Percentiles rank a stretch among this genome's conserved stretches.
phyloP scores from a whole-genome alignment of 306 rosid species.

The Dalbergia cultrata region DNA sequence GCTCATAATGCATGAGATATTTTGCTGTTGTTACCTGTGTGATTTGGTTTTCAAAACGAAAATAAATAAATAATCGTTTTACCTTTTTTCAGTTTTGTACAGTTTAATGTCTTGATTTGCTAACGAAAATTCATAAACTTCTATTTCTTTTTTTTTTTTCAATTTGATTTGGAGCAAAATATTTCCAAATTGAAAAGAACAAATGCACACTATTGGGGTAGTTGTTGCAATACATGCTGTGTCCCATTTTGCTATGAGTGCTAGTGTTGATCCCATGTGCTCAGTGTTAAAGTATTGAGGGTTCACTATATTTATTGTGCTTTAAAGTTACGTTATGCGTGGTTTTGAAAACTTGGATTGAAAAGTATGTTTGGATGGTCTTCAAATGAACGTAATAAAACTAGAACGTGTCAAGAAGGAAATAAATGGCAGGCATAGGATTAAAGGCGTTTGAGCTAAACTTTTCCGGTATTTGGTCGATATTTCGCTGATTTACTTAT shows the following conservation, averaged over 20 bases:
- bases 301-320: background rate
- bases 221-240: background rate
- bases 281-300: background rate
- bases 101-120: background rate
- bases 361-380: background rate
- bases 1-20: no score
- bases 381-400: no score
- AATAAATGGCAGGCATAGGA: no score
- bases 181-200: constrained; percentile 20
- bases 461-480: no score
- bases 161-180: background rate
- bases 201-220: background rate
- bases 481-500: no score
- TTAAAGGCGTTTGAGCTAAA: no score
- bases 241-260: background rate
- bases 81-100: background rate
- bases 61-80: background rate
- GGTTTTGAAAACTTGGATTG: background rate
- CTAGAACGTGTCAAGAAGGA: no score
- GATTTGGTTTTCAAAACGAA: background rate
- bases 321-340: background rate
- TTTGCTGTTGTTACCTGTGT: background rate
- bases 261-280: background rate
- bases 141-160: background rate
- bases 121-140: background rate